Base-by-base conservation (phyloP, 805 yeast genomes). In the Clavispora santaluciae region DNA sequence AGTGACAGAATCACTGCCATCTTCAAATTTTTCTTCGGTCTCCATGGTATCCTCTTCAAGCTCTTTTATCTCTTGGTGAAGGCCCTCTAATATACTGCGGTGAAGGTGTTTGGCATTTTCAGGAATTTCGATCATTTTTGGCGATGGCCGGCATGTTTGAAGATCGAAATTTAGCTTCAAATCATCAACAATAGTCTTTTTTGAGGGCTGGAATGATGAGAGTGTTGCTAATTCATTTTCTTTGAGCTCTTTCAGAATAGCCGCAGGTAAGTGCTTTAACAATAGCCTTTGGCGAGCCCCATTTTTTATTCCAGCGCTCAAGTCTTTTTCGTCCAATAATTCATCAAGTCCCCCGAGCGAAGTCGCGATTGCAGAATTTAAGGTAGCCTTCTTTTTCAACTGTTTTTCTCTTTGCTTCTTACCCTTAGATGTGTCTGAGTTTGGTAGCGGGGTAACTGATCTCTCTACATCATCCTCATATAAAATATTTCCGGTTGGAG, bases 111-210 rank as follows among this genome's bases (percentile, higher is more conserved):
- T 23, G 16, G 50, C 55, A 25, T 51, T 51, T 18, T 30, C 39
- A 3, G 51, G 55, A 18, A 51, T 39, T 6, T 10, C 25, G 22
- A 51, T 36, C 18, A 23, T 18, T 12, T 22, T 20, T 1, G 55
- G 53, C 2, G 35, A 10, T 4, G 55, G 55, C 2, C 50, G 44
- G 11, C 43, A 7, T 20, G 37, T 48, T 12, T 50, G 55, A 16
- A 51, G 42, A 23, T 51, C 55, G 25, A 51, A 51, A 18, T 39
- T 30, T 10, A 51, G 43, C 10, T 40, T 33, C 37, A 51, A 38
- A 17, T 51, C 55, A 35, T 48, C 54, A 22, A 43, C 43, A 13
- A 50, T 43, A 6, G 53, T 48, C 33, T 48, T 48, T 26, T 50
- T 51, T 33, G 54, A 48, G 4, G 55, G 55, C 38, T 49, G 54